These are phyloP conservation scores for Echinochloa phyllopogon DNA, from an alignment of 176 grass and related monocot species.

Conservation along the genomic window DNA sequence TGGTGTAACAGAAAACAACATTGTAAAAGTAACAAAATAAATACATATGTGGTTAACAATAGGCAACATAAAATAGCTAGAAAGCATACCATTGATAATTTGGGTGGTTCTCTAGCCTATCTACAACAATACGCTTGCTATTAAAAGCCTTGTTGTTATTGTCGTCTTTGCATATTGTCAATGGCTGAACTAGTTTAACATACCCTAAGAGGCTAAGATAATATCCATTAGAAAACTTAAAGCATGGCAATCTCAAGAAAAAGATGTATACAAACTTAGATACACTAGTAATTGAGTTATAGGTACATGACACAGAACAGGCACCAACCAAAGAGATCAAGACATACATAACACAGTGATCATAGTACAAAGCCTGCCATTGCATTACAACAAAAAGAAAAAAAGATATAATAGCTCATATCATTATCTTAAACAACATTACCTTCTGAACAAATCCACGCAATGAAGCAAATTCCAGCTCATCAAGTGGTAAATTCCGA, in stretches of 20 bases:
- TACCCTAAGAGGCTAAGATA: neutral
- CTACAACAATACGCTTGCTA: neutral
- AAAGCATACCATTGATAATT: constrained; percentile 14
- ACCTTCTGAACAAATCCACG: constrained; percentile 98
- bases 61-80: constrained; percentile 19
- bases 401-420: neutral
- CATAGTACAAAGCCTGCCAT: constrained; percentile 23
- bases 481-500: constrained; percentile 96
- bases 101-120: neutral
- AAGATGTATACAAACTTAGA: constrained; percentile 26
- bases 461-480: constrained; percentile 94
- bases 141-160: neutral
- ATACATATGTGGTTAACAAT: neutral
- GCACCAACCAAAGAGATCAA: constrained; percentile 25
- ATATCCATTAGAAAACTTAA: neutral
- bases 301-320: constrained; percentile 22
- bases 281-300: constrained; percentile 21
- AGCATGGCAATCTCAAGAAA: constrained; percentile 13
- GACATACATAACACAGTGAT: constrained; percentile 10
- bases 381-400: constrained; percentile 15
- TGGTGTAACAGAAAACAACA: constrained; percentile 6
- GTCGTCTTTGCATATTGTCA: neutral
- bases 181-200: constrained; percentile 19
- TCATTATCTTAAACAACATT: constrained; percentile 37
- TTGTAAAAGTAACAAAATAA: neutral